phyloP scores from a whole-genome alignment of 1,139 yeast genomes.

The Yamadazyma epiphylla region DNA sequence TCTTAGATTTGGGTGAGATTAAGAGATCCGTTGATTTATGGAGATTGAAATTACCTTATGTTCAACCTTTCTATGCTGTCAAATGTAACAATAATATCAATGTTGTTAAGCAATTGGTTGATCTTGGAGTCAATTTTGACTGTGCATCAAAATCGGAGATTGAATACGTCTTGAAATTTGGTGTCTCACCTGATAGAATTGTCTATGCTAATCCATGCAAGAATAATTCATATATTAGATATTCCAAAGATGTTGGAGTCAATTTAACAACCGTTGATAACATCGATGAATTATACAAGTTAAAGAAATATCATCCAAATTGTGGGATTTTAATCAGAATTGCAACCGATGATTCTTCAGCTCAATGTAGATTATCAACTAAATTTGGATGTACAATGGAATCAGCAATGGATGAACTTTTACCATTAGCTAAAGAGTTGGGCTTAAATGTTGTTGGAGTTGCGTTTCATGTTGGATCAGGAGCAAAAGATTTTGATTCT shows the following conservation, averaged over 20 bases:
- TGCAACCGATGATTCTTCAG: slow-evolving; percentile 85
- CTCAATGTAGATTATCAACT: slow-evolving; percentile 82
- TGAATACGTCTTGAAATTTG: slow-evolving; percentile 57
- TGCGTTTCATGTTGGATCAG: slow-evolving; percentile 95
- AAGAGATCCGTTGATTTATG: slow-evolving; percentile 59
- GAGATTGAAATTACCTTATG: slow-evolving; percentile 62
- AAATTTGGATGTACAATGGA: slow-evolving; percentile 81
- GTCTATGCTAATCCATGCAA: slow-evolving; percentile 95
- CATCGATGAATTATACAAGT: slow-evolving; percentile 75
- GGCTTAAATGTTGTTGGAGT: slow-evolving; percentile 73
- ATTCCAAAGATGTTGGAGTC: slow-evolving; percentile 55
- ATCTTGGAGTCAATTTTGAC: slow-evolving; percentile 76
- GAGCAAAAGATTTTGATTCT: slow-evolving; percentile 73
- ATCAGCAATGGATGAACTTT: slow-evolving; percentile 49
- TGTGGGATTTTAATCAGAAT: slow-evolving; percentile 75
- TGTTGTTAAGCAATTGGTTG: slow-evolving; percentile 55
- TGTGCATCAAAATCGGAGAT: slow-evolving; percentile 92
- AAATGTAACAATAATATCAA: slow-evolving; percentile 80
- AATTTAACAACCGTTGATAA: slow-evolving; percentile 87
- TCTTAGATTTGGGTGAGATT: slow-evolving; percentile 79
- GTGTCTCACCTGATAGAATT: slow-evolving; percentile 62
- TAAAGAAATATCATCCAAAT: slow-evolving; percentile 62
- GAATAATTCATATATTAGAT: slow-evolving; percentile 73
- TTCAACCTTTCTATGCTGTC: slow-evolving; percentile 86
- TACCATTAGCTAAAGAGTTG: slow-evolving; percentile 60